Evolutionary conservation across 2,329 filamentous ascomycete species (phyloP).

Genomic region (Ustulina deusta): DNA sequence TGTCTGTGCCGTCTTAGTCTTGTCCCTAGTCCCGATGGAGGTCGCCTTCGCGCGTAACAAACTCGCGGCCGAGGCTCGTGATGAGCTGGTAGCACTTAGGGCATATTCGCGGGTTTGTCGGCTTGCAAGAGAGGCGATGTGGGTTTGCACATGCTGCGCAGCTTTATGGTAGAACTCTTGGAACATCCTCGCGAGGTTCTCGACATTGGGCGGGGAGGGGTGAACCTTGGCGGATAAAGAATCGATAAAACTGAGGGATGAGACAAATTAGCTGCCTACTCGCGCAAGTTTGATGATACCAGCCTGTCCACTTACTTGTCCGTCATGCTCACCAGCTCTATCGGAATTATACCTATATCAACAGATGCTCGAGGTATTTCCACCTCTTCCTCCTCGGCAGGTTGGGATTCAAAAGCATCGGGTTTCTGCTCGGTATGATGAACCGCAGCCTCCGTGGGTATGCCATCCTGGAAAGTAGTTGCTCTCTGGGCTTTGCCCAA

Average conservation of each 20-base stretch:
- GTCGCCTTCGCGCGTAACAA: slow-evolving; percentile 67
- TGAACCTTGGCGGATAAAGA: slow-evolving; percentile 89
- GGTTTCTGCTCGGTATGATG: slow-evolving; percentile 49
- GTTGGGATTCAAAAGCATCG: slow-evolving; percentile 64
- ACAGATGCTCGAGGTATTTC: slow-evolving; percentile 68
- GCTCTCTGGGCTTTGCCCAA: slow-evolving; percentile 58
- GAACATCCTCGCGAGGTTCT: slow-evolving; percentile 85
- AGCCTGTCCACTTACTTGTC: slow-evolving; percentile 73
- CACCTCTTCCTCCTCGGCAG: slow-evolving; percentile 59
- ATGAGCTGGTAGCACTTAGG: slow-evolving; percentile 65
- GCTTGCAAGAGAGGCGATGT: slow-evolving; percentile 83
- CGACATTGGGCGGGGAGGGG: slow-evolving; percentile 83
- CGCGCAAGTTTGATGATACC: slow-evolving; percentile 22
- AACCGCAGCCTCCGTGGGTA: slow-evolving; percentile 48
- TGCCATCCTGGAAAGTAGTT: slow-evolving; percentile 60
- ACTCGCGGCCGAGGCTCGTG: slow-evolving; percentile 67
- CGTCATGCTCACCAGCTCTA: slow-evolving; percentile 89
- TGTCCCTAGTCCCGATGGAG: slow-evolving; percentile 66
- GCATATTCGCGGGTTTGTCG: slow-evolving; percentile 77
- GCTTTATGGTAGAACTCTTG: slow-evolving; percentile 93
- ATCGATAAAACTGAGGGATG: slow-evolving; percentile 80
- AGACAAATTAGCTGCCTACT: slow-evolving; percentile 40
- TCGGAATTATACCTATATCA: slow-evolving; percentile 88
- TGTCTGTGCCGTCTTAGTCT: slow-evolving; percentile 56
- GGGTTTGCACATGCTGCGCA: slow-evolving; percentile 84